Evolutionary conservation across 257 asterid species (phyloP), one percentile per base, ranked within the genome.

Genomic region (Scutellaria galericulata): DNA sequence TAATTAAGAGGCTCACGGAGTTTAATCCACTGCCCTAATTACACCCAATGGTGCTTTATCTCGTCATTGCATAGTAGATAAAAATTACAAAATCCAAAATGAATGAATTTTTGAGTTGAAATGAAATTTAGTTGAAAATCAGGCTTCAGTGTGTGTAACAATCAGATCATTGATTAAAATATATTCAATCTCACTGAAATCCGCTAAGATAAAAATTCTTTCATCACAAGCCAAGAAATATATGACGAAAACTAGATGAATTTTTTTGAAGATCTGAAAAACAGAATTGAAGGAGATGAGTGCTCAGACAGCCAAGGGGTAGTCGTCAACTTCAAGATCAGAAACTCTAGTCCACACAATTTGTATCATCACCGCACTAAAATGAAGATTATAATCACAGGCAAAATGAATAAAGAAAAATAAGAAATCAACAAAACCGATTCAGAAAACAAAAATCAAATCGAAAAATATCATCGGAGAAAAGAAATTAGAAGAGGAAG

Each of bases 61-160:
- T 78, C 89, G 66, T 85, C 89, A 85, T 72, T 2, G 89, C 83
- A 75, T 0, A 31, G 37, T 2, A 0, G 1, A 0, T 3, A n/a
- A 6, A 6, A 13, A 31, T 31, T 1, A 15, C 20, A 41, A 3
- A 22, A 7, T 8, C 18, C 18, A 18, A 18, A 18, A 18, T 18
- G 18, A 18, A 18, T 18, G 18, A 18, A 18, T 18, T 18, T 18
- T 18, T 18, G 18, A 18, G 18, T 18, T 18, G 18, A 18, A 18
- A 18, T 18, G 18, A 18, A 18, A 18, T 18, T 18, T 0, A 0
- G 6, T 42, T 1, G 8, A 0, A 45, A 5, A 22, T 18, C 58
- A 44, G 85, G 95, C 96, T 70, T 92, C 95, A 88, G 96, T 86
- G 97, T 89, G 97, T 91, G 96, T 91, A 91, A 91, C 95, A 91